phyloP scores from a whole-genome alignment of 2,329 filamentous ascomycete genomes.

The Ascochyta viciae-villosae region DNA sequence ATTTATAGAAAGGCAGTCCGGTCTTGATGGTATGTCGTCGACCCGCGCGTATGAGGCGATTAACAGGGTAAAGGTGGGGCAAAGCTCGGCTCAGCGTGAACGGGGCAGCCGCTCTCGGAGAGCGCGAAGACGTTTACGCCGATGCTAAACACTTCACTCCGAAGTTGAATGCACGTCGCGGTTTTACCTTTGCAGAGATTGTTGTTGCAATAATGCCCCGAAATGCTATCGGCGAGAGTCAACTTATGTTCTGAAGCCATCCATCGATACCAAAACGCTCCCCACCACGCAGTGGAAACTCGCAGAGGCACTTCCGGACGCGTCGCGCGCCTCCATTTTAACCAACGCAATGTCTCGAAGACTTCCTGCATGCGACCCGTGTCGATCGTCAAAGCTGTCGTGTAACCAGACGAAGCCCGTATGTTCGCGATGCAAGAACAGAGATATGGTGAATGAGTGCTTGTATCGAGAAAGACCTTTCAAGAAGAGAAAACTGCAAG shows the following conservation, averaged over 20 bases:
- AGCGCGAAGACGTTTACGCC: too few species aligned
- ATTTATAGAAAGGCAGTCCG: neutral
- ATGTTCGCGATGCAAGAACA: conserved; percentile 1
- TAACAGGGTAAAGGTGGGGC: too few species aligned
- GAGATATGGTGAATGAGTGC: neutral
- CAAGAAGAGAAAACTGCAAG: conserved; percentile 2
- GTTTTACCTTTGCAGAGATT: too few species aligned
- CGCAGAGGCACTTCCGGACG: neutral
- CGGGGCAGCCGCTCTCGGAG: too few species aligned
- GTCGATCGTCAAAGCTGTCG: neutral
- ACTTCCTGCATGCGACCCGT: conserved; percentile 3
- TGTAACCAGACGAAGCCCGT: neutral
- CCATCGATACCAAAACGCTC: neutral
- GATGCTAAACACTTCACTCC: too few species aligned
- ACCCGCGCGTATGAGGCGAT: neutral
- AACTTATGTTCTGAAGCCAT: neutral
- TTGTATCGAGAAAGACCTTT: neutral
- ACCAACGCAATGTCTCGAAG: neutral
- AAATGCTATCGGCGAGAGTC: too few species aligned
- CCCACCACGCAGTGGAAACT: neutral
- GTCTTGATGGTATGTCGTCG: neutral
- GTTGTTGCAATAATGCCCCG: too few species aligned
- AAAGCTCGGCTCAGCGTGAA: too few species aligned
- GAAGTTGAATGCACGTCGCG: too few species aligned
- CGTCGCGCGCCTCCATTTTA: too few species aligned